Evolutionary conservation across 192 early-diverging fungal genomes (phyloP).

Genomic region (Coemansia sp.): DNA sequence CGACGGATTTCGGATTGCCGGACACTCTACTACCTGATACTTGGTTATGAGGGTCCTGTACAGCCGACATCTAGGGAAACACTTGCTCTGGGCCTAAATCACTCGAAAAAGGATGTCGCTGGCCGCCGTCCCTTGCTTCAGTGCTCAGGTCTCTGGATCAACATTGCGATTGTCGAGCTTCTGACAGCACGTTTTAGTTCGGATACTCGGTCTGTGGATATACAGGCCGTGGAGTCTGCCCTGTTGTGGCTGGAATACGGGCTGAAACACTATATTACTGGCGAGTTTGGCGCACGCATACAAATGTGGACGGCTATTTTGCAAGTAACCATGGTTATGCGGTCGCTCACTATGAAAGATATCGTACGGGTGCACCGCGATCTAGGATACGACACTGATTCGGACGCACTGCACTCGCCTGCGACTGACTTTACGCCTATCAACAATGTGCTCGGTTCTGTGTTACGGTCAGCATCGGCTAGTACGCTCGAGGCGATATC

Average conservation of each 20-base stretch:
- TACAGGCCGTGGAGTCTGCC: conserved; percentile 7
- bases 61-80: conserved; percentile 18
- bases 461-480: conserved; percentile 13
- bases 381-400: conserved; percentile 8
- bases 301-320: conserved; percentile 38
- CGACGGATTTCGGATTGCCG: conserved; percentile 18
- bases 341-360: conserved; percentile 17
- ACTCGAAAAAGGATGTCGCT: not conserved
- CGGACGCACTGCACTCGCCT: conserved; percentile 2
- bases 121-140: not conserved
- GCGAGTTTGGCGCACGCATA: conserved; percentile 18
- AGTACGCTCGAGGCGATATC: conserved; percentile 18
- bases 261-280: conserved; percentile 7
- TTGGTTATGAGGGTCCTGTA: conserved; percentile 26
- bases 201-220: not conserved
- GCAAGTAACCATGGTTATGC: conserved; percentile 18
- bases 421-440: conserved; percentile 10
- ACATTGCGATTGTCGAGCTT: conserved; percentile 34
- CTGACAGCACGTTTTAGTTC: not conserved
- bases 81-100: not conserved
- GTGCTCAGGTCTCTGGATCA: conserved; percentile 25
- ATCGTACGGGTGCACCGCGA: conserved; percentile 23
- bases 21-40: conserved; percentile 28
- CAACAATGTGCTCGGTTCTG: conserved; percentile 24
- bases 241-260: conserved; percentile 32